These are phyloP conservation scores for Termitomyces sp. DNA, from an alignment of 768 basidiomycete species.

Conservation along the genomic window DNA sequence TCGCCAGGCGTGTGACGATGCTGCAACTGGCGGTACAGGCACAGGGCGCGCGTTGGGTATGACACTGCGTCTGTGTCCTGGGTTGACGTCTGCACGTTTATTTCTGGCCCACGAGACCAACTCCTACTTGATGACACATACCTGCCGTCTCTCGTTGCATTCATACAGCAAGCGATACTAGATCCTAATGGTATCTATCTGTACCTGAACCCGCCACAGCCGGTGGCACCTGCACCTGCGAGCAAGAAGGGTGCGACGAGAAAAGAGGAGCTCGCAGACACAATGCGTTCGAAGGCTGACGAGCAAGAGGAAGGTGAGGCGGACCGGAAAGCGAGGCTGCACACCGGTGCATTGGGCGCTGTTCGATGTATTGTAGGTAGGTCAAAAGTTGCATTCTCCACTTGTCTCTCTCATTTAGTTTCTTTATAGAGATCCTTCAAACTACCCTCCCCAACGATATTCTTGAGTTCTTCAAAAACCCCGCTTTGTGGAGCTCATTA, in stretches of 20 bases:
- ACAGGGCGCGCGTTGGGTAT: too few relatives aligned
- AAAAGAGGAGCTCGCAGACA: slow-evolving; percentile 29
- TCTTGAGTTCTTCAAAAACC: slow-evolving; percentile 38
- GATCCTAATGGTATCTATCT: slow-evolving; percentile 56
- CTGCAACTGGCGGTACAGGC: too few relatives aligned
- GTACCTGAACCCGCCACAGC: slow-evolving; percentile 59
- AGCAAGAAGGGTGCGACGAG: slow-evolving; percentile 23
- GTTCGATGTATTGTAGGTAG: slow-evolving; percentile 49
- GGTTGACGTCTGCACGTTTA: slow-evolving; percentile 30
- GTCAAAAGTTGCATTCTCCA: slow-evolving; percentile 26
- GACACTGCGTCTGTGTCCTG: slow-evolving; percentile 47
- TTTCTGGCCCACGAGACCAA: slow-evolving; percentile 3
- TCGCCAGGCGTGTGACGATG: too few relatives aligned
- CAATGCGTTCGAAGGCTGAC: slow-evolving; percentile 39
- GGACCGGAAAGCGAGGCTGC: slow-evolving; percentile 66
- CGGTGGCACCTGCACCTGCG: slow-evolving; percentile 27
- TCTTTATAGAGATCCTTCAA: slow-evolving; percentile 13
- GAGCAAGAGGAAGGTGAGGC: slow-evolving; percentile 61
- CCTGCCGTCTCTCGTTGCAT: slow-evolving; percentile 36
- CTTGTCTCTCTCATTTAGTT: background rate
- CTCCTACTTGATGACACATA: slow-evolving; percentile 26
- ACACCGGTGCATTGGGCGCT: slow-evolving; percentile 64
- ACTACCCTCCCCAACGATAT: slow-evolving; percentile 22
- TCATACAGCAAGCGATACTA: slow-evolving; percentile 48
- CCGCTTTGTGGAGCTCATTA: slow-evolving; percentile 55